These are phyloP conservation scores for Ceratobasidium sp. DNA, from an alignment of 1,284 basidiomycete species.

Conservation along the genomic window DNA sequence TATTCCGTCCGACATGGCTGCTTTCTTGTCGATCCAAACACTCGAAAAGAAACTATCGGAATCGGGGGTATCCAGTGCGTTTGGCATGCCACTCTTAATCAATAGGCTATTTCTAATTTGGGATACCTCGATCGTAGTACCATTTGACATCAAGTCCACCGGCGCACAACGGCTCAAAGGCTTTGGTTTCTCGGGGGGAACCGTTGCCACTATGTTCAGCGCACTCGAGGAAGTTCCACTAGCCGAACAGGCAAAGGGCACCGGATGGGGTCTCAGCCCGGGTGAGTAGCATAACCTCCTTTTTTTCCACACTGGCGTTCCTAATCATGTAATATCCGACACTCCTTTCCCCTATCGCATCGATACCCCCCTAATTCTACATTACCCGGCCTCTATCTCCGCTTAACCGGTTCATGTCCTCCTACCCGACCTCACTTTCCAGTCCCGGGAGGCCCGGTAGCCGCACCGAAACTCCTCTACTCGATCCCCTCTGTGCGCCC, in stretches of 20 bases:
- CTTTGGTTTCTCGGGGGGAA: slow-evolving; percentile 69
- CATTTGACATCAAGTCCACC: slow-evolving; percentile 48
- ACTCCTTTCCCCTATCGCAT: not conserved
- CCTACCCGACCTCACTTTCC: too few species aligned
- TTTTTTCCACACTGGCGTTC: too few species aligned
- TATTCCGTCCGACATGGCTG: slow-evolving; percentile 71
- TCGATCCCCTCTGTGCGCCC: slow-evolving; percentile 57
- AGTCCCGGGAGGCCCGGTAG: too few species aligned
- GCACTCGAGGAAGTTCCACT: slow-evolving; percentile 58
- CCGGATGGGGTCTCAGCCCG: slow-evolving; percentile 66
- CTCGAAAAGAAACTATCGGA: slow-evolving; percentile 52
- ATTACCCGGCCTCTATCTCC: slow-evolving; percentile 48
- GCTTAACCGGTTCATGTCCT: too few species aligned
- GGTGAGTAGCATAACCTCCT: slow-evolving; percentile 50
- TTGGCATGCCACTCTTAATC: slow-evolving; percentile 24
- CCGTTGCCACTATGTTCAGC: slow-evolving; percentile 63
- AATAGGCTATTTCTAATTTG: not conserved
- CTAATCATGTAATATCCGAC: not conserved
- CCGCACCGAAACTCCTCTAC: slow-evolving; percentile 60
- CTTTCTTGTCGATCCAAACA: slow-evolving; percentile 62
- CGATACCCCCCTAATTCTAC: not conserved
- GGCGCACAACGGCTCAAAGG: slow-evolving; percentile 62
- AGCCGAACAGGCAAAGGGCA: slow-evolving; percentile 49
- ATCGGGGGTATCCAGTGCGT: slow-evolving; percentile 46
- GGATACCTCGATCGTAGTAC: slow-evolving; percentile 44